Base-by-base conservation (phyloP, 2,329 filamentous ascomycete genomes). In the Dichotomopilus funicola region DNA sequence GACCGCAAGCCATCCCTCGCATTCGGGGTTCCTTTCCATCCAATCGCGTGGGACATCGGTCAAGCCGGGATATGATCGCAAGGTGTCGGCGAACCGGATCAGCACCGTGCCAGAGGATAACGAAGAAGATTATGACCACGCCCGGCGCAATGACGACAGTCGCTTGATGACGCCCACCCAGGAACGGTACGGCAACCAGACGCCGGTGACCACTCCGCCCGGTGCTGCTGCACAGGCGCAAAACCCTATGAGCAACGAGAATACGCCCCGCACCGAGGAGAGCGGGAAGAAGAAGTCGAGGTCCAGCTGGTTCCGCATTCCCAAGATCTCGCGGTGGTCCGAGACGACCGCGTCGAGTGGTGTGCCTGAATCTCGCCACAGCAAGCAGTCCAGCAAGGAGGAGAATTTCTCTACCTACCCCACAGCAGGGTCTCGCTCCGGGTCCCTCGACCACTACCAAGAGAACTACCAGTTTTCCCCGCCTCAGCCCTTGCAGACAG, bases 301-400 rank as follows among this genome's bases (percentile, higher is more conserved):
- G 0, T 89, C 88, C 0, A 77, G 81, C 51, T 85, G 83, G 77
- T 88, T 95, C 56, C 63, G 61, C 45, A 63, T 63, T 59, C 91
- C 91, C 31, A 96, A 95, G 75, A 91, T 96, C 60, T 97, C 94
- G 5, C 83, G 94, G 44, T 99, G 94, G 94, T 97, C 92, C 0
- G 94, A 95, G 73, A 97, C 92, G 2, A 99, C 94, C 0, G 82
- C 91, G 4, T 96, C 91, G 0, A 95, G 90, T 58, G 84, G 91
- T 44, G 86, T 89, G 45, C 87, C 87, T 63, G 87, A 86, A 42
- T 87, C 91, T 69, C 83, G 87, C 42, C 83, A 81, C 64, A 89
- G 83, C 67, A 82, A 79, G 64, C 77, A 80, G 44, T 76, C 77
- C 3, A 59, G 58, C 73, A 85, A 75, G 72, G 84, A 77, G 70